These are phyloP conservation scores for Annulohypoxylon stygium DNA, from an alignment of 495 filamentous ascomycete species.

Conservation along the genomic window DNA sequence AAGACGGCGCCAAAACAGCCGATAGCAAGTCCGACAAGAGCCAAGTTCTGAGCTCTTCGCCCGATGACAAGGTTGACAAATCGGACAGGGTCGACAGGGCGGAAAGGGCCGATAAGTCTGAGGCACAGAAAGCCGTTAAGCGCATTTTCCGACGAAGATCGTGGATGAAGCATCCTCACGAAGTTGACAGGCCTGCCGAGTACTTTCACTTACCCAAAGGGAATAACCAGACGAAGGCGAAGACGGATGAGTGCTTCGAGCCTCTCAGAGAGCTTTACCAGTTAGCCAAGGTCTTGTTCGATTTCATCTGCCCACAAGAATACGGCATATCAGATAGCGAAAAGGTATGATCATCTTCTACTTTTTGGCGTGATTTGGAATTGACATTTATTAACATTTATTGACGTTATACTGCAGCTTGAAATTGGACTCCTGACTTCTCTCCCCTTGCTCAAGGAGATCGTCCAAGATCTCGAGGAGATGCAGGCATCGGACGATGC, in stretches of 20 bases:
- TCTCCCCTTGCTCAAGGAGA: conserved; percentile 91
- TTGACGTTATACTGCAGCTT: conserved; percentile 59
- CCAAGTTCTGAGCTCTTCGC: conserved; percentile 37
- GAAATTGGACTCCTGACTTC: conserved; percentile 97
- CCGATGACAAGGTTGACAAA: conserved; percentile 46
- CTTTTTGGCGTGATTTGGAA: not conserved
- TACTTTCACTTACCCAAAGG: conserved; percentile 92
- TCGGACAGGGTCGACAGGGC: conserved; percentile 44
- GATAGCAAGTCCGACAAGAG: conserved; percentile 56
- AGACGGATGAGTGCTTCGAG: conserved; percentile 84
- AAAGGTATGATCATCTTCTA: conserved; percentile 65
- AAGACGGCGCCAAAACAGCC: conserved; percentile 49
- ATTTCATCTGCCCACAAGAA: conserved; percentile 98
- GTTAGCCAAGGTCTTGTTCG: conserved; percentile 93
- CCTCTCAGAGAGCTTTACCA: conserved; percentile 93
- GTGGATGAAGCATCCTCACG: conserved; percentile 59
- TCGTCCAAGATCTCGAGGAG: conserved; percentile 96
- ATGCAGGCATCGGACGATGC: conserved; percentile 93
- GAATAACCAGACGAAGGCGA: conserved; percentile 80
- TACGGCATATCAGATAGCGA: conserved; percentile 95
- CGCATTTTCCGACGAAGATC: conserved; percentile 67
- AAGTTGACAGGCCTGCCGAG: conserved; percentile 67
- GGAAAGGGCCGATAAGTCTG: conserved; percentile 45
- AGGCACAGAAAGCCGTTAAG: conserved; percentile 58
- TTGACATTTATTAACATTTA: conserved; percentile 12